phyloP scores from a whole-genome alignment of 805 yeast species.

The Cyberlindnera bimundalis region DNA sequence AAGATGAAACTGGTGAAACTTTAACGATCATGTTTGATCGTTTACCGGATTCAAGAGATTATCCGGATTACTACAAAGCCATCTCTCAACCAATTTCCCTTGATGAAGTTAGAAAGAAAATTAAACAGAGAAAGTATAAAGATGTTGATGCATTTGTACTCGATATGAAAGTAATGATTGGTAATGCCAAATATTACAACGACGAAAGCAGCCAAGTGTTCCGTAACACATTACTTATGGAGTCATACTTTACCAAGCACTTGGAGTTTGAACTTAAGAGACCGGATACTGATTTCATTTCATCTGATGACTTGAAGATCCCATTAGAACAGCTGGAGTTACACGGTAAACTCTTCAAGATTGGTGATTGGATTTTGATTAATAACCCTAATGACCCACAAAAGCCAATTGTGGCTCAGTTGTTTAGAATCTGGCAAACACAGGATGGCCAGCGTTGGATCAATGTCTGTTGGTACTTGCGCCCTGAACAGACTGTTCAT shows the following conservation, averaged over 20 bases:
- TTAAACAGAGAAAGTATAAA: constrained; percentile 79
- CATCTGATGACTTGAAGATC: constrained; percentile 53
- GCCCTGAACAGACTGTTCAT: constrained; percentile 98
- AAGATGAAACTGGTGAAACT: constrained; percentile 46
- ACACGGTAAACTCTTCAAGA: constrained; percentile 67
- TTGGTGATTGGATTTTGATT: constrained; percentile 94
- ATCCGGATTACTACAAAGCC: constrained; percentile 43
- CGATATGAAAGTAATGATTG: constrained; percentile 73
- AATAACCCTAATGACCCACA: constrained; percentile 83
- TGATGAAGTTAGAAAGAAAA: constrained; percentile 73
- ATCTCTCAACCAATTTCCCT: constrained; percentile 61
- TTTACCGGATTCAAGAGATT: constrained; percentile 60
- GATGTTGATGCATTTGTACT: constrained; percentile 71
- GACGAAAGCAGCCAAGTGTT: constrained; percentile 54
- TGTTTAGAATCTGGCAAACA: constrained; percentile 89
- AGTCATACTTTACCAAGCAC: constrained; percentile 52
- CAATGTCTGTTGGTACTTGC: constrained; percentile 95
- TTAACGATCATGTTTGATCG: constrained; percentile 72
- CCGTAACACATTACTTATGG: constrained; percentile 61
- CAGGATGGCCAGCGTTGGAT: constrained; percentile 80
- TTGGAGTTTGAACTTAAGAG: constrained; percentile 69
- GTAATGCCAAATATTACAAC: constrained; percentile 66
- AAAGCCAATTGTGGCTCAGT: constrained; percentile 91
- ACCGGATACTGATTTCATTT: constrained; percentile 75
- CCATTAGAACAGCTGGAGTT: constrained; percentile 78